phyloP scores from a whole-genome alignment of 768 basidiomycete genomes.

The Lenzites betulinus region DNA sequence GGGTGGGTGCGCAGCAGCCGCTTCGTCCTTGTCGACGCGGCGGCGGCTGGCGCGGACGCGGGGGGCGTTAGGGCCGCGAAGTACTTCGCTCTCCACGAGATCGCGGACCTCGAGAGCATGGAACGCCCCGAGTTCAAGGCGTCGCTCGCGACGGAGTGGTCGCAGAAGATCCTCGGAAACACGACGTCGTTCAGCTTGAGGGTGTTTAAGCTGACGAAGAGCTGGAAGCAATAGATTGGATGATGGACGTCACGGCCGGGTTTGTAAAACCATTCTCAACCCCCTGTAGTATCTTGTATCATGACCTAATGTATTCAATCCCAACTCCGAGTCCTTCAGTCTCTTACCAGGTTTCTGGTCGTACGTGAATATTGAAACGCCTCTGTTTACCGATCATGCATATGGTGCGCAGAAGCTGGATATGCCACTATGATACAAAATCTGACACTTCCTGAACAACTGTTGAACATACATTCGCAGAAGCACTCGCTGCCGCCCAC shows the following conservation, averaged over 20 bases:
- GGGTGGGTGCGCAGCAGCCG: constrained; percentile 47
- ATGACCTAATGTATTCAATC: too few relatives aligned
- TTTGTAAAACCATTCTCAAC: too few relatives aligned
- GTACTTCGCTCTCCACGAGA: constrained; percentile 2
- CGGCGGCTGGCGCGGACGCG: constrained; percentile 24
- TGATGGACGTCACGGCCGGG: too few relatives aligned
- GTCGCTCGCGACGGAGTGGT: constrained; percentile 48
- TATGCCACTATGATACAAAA: neutral
- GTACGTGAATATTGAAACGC: too few relatives aligned
- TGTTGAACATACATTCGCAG: too few relatives aligned
- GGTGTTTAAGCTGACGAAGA: too few relatives aligned
- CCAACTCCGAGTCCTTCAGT: too few relatives aligned
- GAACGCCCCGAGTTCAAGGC: constrained; percentile 38
- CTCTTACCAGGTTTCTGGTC: too few relatives aligned
- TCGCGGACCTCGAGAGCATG: constrained; percentile 29
- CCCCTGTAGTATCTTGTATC: too few relatives aligned
- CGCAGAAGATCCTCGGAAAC: constrained; percentile 28
- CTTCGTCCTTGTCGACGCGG: constrained; percentile 35
- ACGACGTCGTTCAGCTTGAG: too few relatives aligned
- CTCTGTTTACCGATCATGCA: too few relatives aligned
- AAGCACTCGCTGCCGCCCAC: neutral
- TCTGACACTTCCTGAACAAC: neutral
- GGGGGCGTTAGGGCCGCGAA: constrained; percentile 15
- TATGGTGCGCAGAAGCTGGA: neutral
- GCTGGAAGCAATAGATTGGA: too few relatives aligned